Evolutionary conservation across 2,329 filamentous ascomycete species (phyloP).

Genomic region (Diplodia corticola): DNA sequence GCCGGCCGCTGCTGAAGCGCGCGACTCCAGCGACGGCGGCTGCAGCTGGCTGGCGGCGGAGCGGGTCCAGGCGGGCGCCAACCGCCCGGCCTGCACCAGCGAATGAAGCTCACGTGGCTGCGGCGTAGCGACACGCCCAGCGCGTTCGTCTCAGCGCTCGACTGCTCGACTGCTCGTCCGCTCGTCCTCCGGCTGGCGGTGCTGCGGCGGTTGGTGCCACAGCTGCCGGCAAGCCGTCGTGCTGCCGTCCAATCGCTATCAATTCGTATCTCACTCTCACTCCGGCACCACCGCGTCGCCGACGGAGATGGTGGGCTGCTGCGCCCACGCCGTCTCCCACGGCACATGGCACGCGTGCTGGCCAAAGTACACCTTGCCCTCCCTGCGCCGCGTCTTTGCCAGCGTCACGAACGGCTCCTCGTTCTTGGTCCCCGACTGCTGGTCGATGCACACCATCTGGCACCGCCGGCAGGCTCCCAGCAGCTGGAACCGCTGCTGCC

Average conservation of each 20-base stretch:
- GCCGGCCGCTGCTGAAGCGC: slow-evolving; percentile 2
- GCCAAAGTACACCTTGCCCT: slow-evolving; percentile 87
- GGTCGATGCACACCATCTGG: slow-evolving; percentile 95
- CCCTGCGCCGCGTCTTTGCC: slow-evolving; percentile 79
- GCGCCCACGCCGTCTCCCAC: slow-evolving; percentile 30
- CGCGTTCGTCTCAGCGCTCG: too few species aligned
- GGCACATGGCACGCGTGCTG: slow-evolving; percentile 62
- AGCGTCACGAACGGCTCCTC: slow-evolving; percentile 88
- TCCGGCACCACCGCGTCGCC: slow-evolving; percentile 33
- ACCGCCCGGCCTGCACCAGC: not conserved
- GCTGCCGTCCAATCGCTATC: slow-evolving; percentile 5
- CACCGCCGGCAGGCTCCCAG: slow-evolving; percentile 85
- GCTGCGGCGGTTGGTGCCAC: not conserved
- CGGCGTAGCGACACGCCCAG: slow-evolving; percentile 7
- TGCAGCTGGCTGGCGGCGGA: not conserved
- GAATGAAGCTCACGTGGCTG: slow-evolving; percentile 17
- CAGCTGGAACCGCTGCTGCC: slow-evolving; percentile 64
- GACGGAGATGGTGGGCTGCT: slow-evolving; percentile 42
- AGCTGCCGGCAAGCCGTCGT: not conserved
- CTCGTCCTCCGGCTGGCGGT: not conserved
- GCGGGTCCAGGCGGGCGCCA: not conserved
- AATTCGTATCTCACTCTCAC: slow-evolving; percentile 19
- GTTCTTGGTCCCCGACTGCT: slow-evolving; percentile 68
- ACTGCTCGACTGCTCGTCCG: too few species aligned
- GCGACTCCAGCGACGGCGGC: not conserved